These are phyloP conservation scores for Syncephalastrum monosporum DNA, from an alignment of 371 early-diverging fungal genomes.

Conservation along the genomic window DNA sequence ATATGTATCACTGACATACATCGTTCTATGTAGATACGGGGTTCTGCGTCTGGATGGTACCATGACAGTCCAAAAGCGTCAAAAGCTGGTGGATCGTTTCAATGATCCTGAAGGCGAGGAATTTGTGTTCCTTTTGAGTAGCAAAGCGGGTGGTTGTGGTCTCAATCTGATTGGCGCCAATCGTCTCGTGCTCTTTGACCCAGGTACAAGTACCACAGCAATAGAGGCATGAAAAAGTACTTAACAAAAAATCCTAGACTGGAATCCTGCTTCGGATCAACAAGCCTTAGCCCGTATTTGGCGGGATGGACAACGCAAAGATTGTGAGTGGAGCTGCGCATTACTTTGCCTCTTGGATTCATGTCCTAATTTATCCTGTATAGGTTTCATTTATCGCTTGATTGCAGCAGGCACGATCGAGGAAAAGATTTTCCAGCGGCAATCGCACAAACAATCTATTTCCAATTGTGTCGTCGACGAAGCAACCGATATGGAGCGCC, in stretches of 20 bases:
- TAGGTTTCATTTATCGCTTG: constrained; percentile 93
- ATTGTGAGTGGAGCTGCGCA: constrained; percentile 41
- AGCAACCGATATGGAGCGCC: constrained; percentile 86
- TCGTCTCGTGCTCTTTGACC: constrained; percentile 92
- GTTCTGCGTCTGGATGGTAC: constrained; percentile 90
- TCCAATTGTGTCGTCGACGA: constrained; percentile 94
- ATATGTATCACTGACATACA: background rate
- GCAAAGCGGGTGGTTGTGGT: constrained; percentile 98
- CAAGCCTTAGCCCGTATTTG: constrained; percentile 95
- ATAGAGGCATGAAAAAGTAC: background rate
- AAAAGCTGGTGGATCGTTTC: constrained; percentile 92
- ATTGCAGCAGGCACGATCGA: constrained; percentile 96
- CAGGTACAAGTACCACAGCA: constrained; percentile 38
- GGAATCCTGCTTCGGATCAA: constrained; percentile 82
- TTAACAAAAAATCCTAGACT: constrained; percentile 37
- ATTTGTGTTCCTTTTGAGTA: constrained; percentile 93
- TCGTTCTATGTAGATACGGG: constrained; percentile 53
- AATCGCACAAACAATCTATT: constrained; percentile 86
- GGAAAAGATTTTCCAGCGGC: constrained; percentile 97
- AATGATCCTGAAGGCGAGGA: constrained; percentile 85
- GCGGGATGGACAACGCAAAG: constrained; percentile 97
- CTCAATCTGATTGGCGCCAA: constrained; percentile 97
- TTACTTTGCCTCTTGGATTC: background rate
- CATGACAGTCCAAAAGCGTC: constrained; percentile 87
- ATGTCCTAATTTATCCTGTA: constrained; percentile 4